phyloP scores from a whole-genome alignment of 352 stramenopile genomes.

The Blastocystis sp. region DNA sequence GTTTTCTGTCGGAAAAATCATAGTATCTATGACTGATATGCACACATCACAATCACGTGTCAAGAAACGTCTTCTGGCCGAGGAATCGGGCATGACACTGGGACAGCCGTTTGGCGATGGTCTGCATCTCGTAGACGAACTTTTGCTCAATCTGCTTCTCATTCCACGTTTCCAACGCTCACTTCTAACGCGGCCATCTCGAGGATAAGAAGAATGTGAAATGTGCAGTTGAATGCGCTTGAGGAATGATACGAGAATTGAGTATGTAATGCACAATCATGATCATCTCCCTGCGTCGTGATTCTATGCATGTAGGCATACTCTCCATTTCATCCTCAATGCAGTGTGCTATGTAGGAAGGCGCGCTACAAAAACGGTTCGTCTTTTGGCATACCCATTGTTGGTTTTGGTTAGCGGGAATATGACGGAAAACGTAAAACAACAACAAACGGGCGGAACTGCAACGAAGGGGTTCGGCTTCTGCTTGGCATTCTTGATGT shows the following conservation, averaged over 20 bases:
- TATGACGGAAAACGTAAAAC: background rate
- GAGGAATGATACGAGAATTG: too few species aligned
- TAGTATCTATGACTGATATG: slow-evolving; percentile 26
- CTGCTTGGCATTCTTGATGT: background rate
- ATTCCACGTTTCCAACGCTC: background rate
- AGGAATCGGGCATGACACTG: slow-evolving; percentile 36
- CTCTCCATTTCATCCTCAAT: background rate
- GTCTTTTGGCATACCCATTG: background rate
- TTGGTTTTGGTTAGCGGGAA: background rate
- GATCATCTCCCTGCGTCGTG: background rate
- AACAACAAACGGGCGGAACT: background rate
- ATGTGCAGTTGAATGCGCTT: too few species aligned
- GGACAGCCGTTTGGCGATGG: slow-evolving; percentile 25
- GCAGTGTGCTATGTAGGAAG: background rate
- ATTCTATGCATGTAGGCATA: background rate
- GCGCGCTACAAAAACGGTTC: background rate
- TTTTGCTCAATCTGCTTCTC: slow-evolving; percentile 48
- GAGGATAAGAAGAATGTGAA: too few species aligned
- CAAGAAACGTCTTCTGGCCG: slow-evolving; percentile 58
- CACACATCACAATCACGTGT: background rate
- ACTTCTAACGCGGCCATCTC: slow-evolving; percentile 57
- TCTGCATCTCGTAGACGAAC: slow-evolving; percentile 55
- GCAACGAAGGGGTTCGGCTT: background rate
- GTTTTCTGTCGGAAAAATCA: slow-evolving; percentile 50
- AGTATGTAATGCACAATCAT: too few species aligned